These are phyloP conservation scores for Tremella fuciformis DNA, from an alignment of 768 basidiomycete species.

Conservation along the genomic window DNA sequence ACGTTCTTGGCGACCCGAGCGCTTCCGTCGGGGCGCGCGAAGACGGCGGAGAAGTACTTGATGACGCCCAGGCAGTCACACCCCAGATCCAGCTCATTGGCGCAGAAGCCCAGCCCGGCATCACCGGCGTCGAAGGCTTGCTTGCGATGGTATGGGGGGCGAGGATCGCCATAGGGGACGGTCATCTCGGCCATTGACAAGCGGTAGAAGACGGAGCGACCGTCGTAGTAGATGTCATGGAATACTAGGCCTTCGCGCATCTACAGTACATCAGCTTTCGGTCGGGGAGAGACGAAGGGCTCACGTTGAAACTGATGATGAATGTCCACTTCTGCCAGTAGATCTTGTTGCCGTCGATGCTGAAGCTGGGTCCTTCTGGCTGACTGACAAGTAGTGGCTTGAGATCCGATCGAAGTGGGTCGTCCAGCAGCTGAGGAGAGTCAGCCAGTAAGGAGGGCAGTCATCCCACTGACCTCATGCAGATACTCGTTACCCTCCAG, in stretches of 20 bases:
- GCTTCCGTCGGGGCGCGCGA: constrained; percentile 18
- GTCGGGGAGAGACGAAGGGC: background rate
- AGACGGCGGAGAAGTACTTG: constrained; percentile 31
- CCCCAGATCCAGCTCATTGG: constrained; percentile 34
- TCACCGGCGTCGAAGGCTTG: constrained; percentile 42
- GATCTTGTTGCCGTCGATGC: constrained; percentile 71
- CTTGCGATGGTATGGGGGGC: constrained; percentile 29
- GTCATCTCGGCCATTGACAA: constrained; percentile 37
- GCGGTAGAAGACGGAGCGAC: constrained; percentile 31
- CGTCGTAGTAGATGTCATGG: constrained; percentile 38
- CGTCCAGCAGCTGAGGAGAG: too few species aligned
- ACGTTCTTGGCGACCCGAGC: constrained; percentile 26
- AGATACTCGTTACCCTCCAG: constrained; percentile 9
- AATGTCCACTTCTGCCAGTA: constrained; percentile 93
- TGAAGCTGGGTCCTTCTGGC: constrained; percentile 58
- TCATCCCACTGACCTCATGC: too few species aligned
- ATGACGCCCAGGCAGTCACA: constrained; percentile 30
- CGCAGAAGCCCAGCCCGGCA: constrained; percentile 27
- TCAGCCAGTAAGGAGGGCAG: too few species aligned
- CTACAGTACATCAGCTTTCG: background rate
- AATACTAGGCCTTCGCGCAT: constrained; percentile 34
- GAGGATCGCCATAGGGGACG: constrained; percentile 42
- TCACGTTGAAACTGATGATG: constrained; percentile 15
- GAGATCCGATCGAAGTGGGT: constrained; percentile 4
- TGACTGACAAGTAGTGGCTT: constrained; percentile 12